Conservation (phyloP, 2,329 filamentous ascomycete genomes). For the Diaporthe humulicola region DNA sequence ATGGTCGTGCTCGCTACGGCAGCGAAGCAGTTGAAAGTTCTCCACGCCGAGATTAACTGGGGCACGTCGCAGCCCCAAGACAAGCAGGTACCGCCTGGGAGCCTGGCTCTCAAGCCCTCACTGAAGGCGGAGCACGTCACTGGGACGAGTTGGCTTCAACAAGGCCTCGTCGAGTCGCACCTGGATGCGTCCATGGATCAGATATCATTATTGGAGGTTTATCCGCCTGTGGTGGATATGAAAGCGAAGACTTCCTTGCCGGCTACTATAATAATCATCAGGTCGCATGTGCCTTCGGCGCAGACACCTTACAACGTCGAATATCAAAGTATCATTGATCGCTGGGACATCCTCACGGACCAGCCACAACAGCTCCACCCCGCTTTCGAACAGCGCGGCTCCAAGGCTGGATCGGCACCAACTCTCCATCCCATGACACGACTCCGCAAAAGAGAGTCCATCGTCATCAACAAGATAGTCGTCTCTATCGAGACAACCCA, state of each 20-base stretch:
- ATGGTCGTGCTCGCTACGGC: constrained; percentile 77
- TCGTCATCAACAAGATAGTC: constrained; percentile 77
- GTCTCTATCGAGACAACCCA: constrained; percentile 77
- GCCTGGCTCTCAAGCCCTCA: constrained; percentile 63
- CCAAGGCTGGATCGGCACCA: constrained; percentile 67
- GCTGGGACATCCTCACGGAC: constrained; percentile 84
- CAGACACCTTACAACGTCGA: constrained; percentile 72
- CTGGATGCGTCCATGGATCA: constrained; percentile 68
- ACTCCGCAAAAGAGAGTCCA: constrained; percentile 76
- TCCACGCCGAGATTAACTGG: constrained; percentile 83
- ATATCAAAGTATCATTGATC: constrained; percentile 80
- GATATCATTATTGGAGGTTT: constrained; percentile 81
- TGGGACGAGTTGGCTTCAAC: constrained; percentile 69
- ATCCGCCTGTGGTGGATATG: constrained; percentile 75
- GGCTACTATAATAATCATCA: constrained; percentile 79
- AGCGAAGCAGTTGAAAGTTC: constrained; percentile 79
- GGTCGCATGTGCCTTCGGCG: constrained; percentile 70
- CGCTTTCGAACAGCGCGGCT: constrained; percentile 82
- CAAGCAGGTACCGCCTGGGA: constrained; percentile 63
- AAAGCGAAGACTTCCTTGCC: constrained; percentile 66
- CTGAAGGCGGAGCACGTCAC: constrained; percentile 70
- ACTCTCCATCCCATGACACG: constrained; percentile 50
- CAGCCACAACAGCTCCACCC: constrained; percentile 76
- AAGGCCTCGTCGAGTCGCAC: constrained; percentile 57
- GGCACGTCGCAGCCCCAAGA: constrained; percentile 69